Conservation (phyloP, 371 early-diverging fungal genomes). For the Thermomucor indicae-seudaticae region DNA sequence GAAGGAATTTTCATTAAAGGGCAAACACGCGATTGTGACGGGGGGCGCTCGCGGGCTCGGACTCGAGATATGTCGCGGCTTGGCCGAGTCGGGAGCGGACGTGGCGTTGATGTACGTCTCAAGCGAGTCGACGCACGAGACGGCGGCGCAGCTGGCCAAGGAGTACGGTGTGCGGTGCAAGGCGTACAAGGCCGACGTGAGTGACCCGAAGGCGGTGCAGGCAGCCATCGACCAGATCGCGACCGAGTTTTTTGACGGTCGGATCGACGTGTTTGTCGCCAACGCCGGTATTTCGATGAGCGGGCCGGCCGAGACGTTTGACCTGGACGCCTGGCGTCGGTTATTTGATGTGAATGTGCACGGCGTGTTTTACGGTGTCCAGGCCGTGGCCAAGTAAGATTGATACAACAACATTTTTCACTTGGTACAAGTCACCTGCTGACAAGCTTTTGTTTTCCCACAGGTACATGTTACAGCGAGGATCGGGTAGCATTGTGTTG, state of each 20-base stretch:
- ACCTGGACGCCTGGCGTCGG: constrained; percentile 31
- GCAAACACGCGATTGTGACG: constrained; percentile 39
- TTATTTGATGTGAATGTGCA: constrained; percentile 45
- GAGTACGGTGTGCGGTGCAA: constrained; percentile 30
- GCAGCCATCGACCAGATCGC: constrained; percentile 31
- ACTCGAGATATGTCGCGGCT: constrained; percentile 38
- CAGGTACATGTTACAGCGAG: constrained; percentile 40
- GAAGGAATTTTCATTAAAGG: constrained; percentile 38
- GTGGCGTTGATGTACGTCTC: constrained; percentile 49
- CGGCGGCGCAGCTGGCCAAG: constrained; percentile 33
- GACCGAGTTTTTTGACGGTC: constrained; percentile 37
- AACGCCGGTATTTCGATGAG: constrained; percentile 41
- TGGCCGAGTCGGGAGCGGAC: constrained; percentile 43
- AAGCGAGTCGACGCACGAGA: constrained; percentile 30
- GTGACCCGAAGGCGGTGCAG: constrained; percentile 24
- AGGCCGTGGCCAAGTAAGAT: constrained; percentile 36
- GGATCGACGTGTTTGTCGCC: constrained; percentile 44
- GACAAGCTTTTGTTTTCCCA: no score
- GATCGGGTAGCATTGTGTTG: constrained; percentile 38
- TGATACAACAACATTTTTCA: no score
- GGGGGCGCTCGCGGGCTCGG: constrained; percentile 49
- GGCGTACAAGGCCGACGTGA: constrained; percentile 40
- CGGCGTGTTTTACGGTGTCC: constrained; percentile 40
- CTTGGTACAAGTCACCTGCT: background rate
- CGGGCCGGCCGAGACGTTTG: constrained; percentile 32